A percentile compares a stretch with the other conserved stretches of the same genome.
These are phyloP conservation scores for Biscogniauxia mediterranea DNA, from an alignment of 2,329 filamentous ascomycete genomes.

Conservation along the genomic window DNA sequence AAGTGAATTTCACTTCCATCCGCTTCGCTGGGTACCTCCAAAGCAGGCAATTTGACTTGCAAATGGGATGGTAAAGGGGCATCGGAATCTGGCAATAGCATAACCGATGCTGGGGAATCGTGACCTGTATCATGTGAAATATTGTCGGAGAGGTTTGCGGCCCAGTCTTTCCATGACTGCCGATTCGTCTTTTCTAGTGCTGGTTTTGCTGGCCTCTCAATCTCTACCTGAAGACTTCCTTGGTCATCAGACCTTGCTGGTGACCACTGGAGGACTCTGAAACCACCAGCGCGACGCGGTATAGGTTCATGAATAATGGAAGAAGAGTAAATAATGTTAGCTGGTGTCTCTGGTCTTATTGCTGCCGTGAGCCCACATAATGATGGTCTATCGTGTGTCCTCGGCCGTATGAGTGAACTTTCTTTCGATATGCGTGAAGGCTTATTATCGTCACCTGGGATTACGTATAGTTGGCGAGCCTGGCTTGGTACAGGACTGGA, in stretches of 20 bases:
- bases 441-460: neutral
- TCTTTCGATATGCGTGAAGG: neutral
- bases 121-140: constrained; percentile 1
- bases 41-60: constrained; percentile 18
- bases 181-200: constrained; percentile 24
- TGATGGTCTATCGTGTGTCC: neutral
- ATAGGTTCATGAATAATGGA: constrained; percentile 26
- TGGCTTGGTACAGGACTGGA: constrained; percentile 16
- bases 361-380: neutral
- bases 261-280: constrained; percentile 26
- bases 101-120: constrained; percentile 3
- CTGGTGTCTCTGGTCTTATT: constrained; percentile 17
- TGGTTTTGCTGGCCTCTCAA: constrained; percentile 18
- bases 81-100: constrained; percentile 4
- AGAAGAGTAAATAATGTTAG: constrained; percentile 23
- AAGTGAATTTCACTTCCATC: neutral
- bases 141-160: constrained; percentile 10
- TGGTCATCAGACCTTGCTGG: constrained; percentile 21
- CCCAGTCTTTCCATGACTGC: constrained; percentile 21
- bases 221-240: constrained; percentile 28
- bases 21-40: constrained; percentile 21
- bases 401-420: neutral
- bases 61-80: constrained; percentile 22
- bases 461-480: constrained; percentile 7
- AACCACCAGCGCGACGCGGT: constrained; percentile 22